Evolutionary conservation across 805 yeast genomes (phyloP).

Genomic region (Sugiyamaella qingdaonensis): DNA sequence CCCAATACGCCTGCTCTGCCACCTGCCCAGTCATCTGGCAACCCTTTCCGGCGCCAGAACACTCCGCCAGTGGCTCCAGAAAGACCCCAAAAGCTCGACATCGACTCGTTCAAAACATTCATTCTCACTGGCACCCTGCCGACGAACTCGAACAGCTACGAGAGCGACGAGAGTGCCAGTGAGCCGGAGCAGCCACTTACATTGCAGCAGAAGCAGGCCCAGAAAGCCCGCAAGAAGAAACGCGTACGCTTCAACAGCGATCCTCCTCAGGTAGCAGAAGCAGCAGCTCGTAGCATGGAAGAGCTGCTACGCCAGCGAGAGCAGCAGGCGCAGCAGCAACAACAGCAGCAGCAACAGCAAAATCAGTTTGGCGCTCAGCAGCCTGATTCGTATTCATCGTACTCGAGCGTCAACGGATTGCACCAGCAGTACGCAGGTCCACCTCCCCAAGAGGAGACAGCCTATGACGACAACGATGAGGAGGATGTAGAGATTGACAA

Average conservation of each 20-base stretch:
- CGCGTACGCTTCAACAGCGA: conserved; percentile 33
- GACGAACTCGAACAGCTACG: conserved; percentile 3
- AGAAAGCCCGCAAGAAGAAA: conserved; percentile 25
- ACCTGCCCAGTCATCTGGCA: conserved; percentile 16
- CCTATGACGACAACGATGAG: conserved; percentile 57
- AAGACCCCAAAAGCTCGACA: conserved; percentile 49
- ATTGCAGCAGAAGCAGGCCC: not conserved
- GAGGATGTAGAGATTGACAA: conserved; percentile 75
- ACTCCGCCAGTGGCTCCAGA: not conserved
- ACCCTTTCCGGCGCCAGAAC: conserved; percentile 23
- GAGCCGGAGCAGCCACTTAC: not conserved
- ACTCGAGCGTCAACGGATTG: not conserved
- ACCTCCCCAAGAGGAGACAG: conserved; percentile 1
- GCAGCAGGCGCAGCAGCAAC: conserved; percentile 7
- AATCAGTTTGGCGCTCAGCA: conserved; percentile 3
- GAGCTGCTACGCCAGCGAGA: conserved; percentile 33
- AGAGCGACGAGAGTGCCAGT: conserved; percentile 12
- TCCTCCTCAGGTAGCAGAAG: conserved; percentile 39
- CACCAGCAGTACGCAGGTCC: not conserved
- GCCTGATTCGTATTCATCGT: not conserved
- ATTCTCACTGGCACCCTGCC: conserved; percentile 70
- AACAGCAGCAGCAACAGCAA: conserved; percentile 9
- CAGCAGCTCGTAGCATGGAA: conserved; percentile 36
- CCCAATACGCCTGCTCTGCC: conserved; percentile 2
- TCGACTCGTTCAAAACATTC: conserved; percentile 82